Evolutionary conservation across 192 early-diverging fungal species (phyloP).

Genomic region (Gigaspora rosea): DNA sequence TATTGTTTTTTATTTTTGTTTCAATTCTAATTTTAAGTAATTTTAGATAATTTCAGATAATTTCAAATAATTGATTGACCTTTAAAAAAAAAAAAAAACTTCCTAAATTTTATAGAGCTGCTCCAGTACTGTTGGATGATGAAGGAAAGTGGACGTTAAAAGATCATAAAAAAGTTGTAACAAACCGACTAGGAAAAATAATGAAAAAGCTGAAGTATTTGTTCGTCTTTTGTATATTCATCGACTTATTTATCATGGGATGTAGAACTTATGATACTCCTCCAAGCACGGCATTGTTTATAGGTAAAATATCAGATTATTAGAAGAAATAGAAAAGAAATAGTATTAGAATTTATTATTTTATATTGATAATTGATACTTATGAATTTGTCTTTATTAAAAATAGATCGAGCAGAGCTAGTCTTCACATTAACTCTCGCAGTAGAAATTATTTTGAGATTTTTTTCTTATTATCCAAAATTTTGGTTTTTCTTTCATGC

Average conservation of each 20-base stretch:
- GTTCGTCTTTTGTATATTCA: conserved; percentile 49
- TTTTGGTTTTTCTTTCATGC: conserved; percentile 46
- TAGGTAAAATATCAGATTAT: background rate
- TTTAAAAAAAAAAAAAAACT: background rate
- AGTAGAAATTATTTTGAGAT: conserved; percentile 50
- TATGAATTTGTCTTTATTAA: background rate
- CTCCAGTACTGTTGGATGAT: conserved; percentile 27
- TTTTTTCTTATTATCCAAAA: conserved; percentile 37
- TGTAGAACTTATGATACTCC: conserved; percentile 40
- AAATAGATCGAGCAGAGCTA: conserved; percentile 45
- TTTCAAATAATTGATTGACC: background rate
- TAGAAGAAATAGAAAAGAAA: background rate
- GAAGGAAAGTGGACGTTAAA: conserved; percentile 23
- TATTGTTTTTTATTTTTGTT: background rate
- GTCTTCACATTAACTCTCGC: conserved; percentile 53
- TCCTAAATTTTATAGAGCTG: background rate
- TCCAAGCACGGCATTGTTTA: background rate
- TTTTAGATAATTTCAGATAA: background rate
- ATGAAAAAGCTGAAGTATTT: conserved; percentile 38
- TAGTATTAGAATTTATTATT: background rate
- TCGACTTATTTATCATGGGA: conserved; percentile 54
- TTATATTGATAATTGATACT: conserved; percentile 3
- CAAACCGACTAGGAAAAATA: conserved; percentile 4
- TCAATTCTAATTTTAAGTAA: too few species aligned
- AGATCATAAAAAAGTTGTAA: conserved; percentile 1